Base-by-base conservation (phyloP, 2,329 filamentous ascomycete genomes). In the Aspergillus thermomutatus region DNA sequence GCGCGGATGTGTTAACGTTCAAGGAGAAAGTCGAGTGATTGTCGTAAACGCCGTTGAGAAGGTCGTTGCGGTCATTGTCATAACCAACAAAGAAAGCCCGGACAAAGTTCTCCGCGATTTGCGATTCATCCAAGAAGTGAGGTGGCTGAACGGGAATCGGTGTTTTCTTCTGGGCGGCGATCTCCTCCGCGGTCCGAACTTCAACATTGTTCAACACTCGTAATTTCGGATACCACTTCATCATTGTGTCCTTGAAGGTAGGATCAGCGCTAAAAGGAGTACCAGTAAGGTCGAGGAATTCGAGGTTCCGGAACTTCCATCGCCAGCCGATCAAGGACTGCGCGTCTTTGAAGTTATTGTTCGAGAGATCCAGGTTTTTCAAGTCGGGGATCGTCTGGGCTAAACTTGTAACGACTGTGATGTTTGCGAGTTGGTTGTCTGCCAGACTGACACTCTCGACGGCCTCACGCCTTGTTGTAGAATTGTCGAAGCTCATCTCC, bases 281-380 rank as follows among this genome's bases (percentile, higher is more conserved):
- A 52, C 85, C 87, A 9, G 83, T 82, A 60, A 96, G 78, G 59
- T 95, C 86, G 2, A 99, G 82, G 52, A 92, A 92, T 69, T 96
- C 87, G 10, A 97, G 82, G 55, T 86, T 79, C 52, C 82, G 85
- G 68, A 97, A 92, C 54, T 89, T 91, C 68, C 86, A 84, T 58
- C 87, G 87, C 92, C 92, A 97, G 31, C 80, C 83, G 52, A 86
- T 83, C 49, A 99, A 74, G 9, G 84, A 83, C 55, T 86, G 83
- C 51, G 91, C 74, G 52, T 83, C 85, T 57, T 82, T 80, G 65
- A 99, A 85, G 43, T 87, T 84, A 75, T 97, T 97, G 69, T 87
- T 85, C 54, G 91, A 94, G 26, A 97, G 83, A 64, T 97, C 93
- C 11, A 99, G 84, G 63, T 96, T 92, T 70, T 91, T 87, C 58